Conservation (phyloP, 768 basidiomycete genomes). For the Phaffia tasmanica region DNA sequence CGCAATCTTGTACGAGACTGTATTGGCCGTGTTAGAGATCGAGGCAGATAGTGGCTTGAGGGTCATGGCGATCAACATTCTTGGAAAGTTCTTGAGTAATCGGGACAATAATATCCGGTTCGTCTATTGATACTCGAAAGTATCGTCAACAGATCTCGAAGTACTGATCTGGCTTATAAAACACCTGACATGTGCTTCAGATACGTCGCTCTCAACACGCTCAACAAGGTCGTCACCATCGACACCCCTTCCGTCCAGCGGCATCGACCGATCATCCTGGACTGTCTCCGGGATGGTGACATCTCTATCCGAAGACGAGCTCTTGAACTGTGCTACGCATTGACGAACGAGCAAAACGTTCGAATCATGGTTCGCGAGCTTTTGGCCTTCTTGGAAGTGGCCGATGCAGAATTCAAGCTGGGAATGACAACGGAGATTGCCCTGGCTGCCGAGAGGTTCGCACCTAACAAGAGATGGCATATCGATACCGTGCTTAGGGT, state of each 20-base stretch:
- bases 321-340: constrained; percentile 88
- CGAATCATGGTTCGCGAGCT: constrained; percentile 83
- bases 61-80: constrained; percentile 98
- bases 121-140: constrained; percentile 25
- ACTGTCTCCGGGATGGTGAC: constrained; percentile 96
- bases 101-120: constrained; percentile 97
- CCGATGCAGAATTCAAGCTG: constrained; percentile 97
- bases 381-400: constrained; percentile 90
- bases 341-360: constrained; percentile 91
- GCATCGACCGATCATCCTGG: constrained; percentile 95
- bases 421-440: constrained; percentile 97
- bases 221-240: constrained; percentile 95
- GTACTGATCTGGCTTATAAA: background rate
- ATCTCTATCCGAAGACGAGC: constrained; percentile 96
- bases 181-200: constrained; percentile 41
- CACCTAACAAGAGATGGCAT: constrained; percentile 97
- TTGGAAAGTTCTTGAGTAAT: constrained; percentile 95
- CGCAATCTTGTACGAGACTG: constrained; percentile 93
- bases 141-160: background rate
- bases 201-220: constrained; percentile 93
- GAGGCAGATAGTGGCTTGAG: constrained; percentile 90
- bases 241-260: constrained; percentile 97
- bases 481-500: constrained; percentile 93
- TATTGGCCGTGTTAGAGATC: constrained; percentile 88
- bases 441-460: constrained; percentile 87